Conservation (phyloP, 768 basidiomycete species). For the Xerocomellus chrysenteron region DNA sequence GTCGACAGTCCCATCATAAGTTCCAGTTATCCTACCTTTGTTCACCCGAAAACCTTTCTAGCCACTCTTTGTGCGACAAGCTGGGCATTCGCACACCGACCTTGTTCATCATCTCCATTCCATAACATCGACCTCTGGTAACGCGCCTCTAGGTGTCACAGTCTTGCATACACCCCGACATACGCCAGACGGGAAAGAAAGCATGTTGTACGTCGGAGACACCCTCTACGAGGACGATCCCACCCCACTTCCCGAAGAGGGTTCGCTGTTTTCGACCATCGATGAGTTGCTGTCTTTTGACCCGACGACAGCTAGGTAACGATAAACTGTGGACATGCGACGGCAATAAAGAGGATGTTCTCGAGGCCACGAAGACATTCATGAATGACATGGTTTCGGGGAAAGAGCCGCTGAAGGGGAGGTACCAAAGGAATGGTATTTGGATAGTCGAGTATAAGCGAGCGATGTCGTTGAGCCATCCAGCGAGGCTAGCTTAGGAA, state of each 20-base stretch:
- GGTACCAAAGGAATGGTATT: constrained; percentile 36
- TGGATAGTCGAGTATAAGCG: constrained; percentile 46
- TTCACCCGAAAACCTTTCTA: constrained; percentile 41
- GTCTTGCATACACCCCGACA: constrained; percentile 59
- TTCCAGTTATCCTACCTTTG: constrained; percentile 48
- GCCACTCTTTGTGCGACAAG: constrained; percentile 45
- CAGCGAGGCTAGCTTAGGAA: constrained; percentile 45
- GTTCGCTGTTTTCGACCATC: constrained; percentile 52
- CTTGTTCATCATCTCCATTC: constrained; percentile 44
- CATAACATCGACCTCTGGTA: constrained; percentile 24
- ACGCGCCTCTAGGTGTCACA: constrained; percentile 35
- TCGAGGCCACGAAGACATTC: constrained; percentile 42
- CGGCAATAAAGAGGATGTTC: constrained; percentile 44
- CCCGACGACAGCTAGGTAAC: constrained; percentile 29
- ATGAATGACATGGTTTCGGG: constrained; percentile 48
- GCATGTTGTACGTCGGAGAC: constrained; percentile 58
- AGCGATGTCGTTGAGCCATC: constrained; percentile 46
- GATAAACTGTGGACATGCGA: constrained; percentile 53
- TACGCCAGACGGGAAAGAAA: constrained; percentile 49
- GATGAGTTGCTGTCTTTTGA: constrained; percentile 43
- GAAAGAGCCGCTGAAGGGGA: constrained; percentile 35
- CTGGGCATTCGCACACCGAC: constrained; percentile 38
- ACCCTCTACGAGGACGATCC: constrained; percentile 53
- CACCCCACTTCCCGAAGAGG: constrained; percentile 56
- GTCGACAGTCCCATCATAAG: constrained; percentile 46